Percentiles rank a stretch among this genome's conserved stretches.
These are phyloP conservation scores for Aspergillus nomiae DNA, from an alignment of 2,329 filamentous ascomycete genomes.

Conservation along the genomic window DNA sequence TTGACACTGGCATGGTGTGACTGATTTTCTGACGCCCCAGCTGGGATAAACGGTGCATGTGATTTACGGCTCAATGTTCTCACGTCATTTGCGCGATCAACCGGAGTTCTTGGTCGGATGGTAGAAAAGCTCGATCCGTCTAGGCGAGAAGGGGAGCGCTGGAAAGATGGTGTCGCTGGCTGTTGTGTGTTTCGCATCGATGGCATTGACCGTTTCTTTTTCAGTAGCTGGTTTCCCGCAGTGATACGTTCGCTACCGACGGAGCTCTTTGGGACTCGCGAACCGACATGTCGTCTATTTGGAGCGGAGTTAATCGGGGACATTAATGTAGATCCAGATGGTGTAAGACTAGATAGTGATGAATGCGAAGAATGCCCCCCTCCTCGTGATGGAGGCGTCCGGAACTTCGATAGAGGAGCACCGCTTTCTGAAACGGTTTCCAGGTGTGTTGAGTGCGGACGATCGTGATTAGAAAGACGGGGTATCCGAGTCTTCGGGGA, in stretches of 20 bases:
- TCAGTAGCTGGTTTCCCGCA: slow-evolving; percentile 57
- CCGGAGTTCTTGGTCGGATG: slow-evolving; percentile 68
- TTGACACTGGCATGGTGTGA: slow-evolving; percentile 79
- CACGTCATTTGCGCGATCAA: slow-evolving; percentile 57
- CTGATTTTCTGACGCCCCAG: slow-evolving; percentile 70
- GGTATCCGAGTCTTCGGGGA: slow-evolving; percentile 70
- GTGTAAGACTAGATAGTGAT: slow-evolving; percentile 65
- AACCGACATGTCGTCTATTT: slow-evolving; percentile 60
- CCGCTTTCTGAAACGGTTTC: slow-evolving; percentile 92
- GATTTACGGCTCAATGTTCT: slow-evolving; percentile 56
- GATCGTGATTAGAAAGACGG: slow-evolving; percentile 71
- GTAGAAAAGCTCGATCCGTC: slow-evolving; percentile 37
- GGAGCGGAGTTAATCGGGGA: slow-evolving; percentile 62
- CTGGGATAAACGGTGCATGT: slow-evolving; percentile 75
- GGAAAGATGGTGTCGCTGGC: slow-evolving; percentile 31
- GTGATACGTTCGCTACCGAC: slow-evolving; percentile 52
- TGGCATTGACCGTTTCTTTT: slow-evolving; percentile 63
- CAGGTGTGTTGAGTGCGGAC: slow-evolving; percentile 70
- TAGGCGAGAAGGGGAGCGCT: slow-evolving; percentile 39
- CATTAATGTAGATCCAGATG: slow-evolving; percentile 62
- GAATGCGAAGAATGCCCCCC: slow-evolving; percentile 68
- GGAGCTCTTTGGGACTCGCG: slow-evolving; percentile 38
- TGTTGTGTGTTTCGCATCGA: slow-evolving; percentile 52
- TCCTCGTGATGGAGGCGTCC: slow-evolving; percentile 67
- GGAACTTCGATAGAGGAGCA: slow-evolving; percentile 65